Evolutionary conservation across 768 basidiomycete genomes (phyloP), one percentile per base, ranked within the genome.

Genomic region (Trametes coccinea): DNA sequence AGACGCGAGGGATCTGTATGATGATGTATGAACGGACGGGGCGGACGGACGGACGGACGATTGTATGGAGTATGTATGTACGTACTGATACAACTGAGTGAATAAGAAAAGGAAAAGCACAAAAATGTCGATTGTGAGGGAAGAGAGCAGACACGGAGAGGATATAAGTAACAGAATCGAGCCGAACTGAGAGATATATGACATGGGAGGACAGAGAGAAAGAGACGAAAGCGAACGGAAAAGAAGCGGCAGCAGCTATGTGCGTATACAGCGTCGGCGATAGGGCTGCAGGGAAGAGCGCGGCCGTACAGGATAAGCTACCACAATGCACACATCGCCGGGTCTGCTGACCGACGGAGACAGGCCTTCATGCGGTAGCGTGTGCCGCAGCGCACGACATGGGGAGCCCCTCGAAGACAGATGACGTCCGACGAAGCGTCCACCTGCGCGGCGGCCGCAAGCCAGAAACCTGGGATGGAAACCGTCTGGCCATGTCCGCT

Each of bases 21-120:
- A 59, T 60, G 62, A 63, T 55, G 53, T 64, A 60, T 58, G 54
- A 60, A 56, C 27, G 59, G 58, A 64, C 34, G 34, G 34, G 11
- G 22, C 22, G 22, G 22, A 22, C 22, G 22, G 22, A 22, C 22
- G 22, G 34, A 37, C 34, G 34, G 5, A 37, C 11, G 34, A 0
- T 5, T 11, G 11, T 37, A 37, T 37, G 11, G 0, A 1, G 54
- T 13, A 59, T 60, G 62, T 64, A 63, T 55, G 53, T 64, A 56
- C 62, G 51, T 64, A 60, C 34, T 64, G 62, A 64, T 64, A 64
- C 62, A 64, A 45, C 50, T 52, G 27, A 52, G 17, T 9, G 30
- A 22, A 33, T 6, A 14, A 49, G 48, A 29, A 22, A 29, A 43
- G 41, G n/a, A 43, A 43, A 43, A 37, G 22, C 34, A 11, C 5